phyloP scores from a whole-genome alignment of 2,329 filamentous ascomycete genomes.

The Trichophyton verrucosum region DNA sequence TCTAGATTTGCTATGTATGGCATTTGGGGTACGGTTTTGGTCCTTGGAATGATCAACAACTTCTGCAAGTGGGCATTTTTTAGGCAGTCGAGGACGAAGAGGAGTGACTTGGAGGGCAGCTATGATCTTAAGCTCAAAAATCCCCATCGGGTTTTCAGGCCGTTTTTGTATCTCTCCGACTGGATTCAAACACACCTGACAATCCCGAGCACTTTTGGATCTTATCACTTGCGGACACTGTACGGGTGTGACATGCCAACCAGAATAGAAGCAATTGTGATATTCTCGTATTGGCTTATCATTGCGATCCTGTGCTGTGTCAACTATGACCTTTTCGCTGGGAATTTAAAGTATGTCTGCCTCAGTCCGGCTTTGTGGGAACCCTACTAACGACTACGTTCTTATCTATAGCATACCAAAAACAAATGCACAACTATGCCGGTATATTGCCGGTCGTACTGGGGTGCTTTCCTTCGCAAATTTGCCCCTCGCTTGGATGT shows the following conservation, averaged over 20 bases:
- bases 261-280: conserved; percentile 35
- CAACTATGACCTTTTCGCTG: conserved; percentile 35
- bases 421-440: conserved; percentile 29
- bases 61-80: neutral
- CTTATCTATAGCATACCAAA: conserved; percentile 6
- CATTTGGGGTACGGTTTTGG: conserved; percentile 9
- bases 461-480: conserved; percentile 53
- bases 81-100: conserved; percentile 11
- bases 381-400: neutral
- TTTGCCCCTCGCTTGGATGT: conserved; percentile 53
- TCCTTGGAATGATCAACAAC: conserved; percentile 6
- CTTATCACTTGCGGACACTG: conserved; percentile 29
- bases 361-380: too few relatives aligned
- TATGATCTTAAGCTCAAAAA: neutral
- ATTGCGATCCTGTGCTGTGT: conserved; percentile 34
- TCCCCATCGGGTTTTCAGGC: neutral
- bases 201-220: conserved; percentile 5
- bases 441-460: conserved; percentile 51
- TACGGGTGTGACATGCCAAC: conserved; percentile 37
- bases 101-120: neutral
- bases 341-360: conserved; percentile 36
- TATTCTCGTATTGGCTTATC: conserved; percentile 34
- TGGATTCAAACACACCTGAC: conserved; percentile 7
- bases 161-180: neutral
- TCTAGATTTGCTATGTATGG: conserved; percentile 7